Base-by-base conservation (phyloP, 805 yeast species). In the Jamesozyma lodderae region DNA sequence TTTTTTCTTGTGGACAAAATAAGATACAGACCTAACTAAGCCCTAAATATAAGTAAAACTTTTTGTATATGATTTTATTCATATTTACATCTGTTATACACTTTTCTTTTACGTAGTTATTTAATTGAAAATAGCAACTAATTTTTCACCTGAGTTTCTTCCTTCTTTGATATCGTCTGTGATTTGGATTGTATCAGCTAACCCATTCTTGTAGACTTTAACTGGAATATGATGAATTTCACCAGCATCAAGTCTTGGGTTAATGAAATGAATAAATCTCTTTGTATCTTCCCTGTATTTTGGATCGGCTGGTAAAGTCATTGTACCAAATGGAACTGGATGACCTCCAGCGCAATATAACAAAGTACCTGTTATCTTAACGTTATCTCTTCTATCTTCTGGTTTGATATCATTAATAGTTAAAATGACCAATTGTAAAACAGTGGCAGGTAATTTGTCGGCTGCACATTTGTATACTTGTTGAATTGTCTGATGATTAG, bases 341-440 rank as follows among this genome's bases (percentile, higher is more conserved):
- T 53, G 51, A 40, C 73, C 73, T 16, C 46, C 45, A 10, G 62
- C 65, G 13, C 57, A 36, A 41, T 70, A 70, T 11, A 66, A 64
- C 19, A 70, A 40, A 2, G 73, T 62, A 13, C 52, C 47, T 4
- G 49, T 57, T 30, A 62, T 48, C 6, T 35, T 45, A 20, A 67
- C 69, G 35, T 63, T 59, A 2, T 56, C 53, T 35, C 53, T 49
- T 48, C 66, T 63, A 31, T 53, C 52, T 7, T 49, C 45, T 20
- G 55, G 60, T 6, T 51, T 44, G 18, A 63, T 44, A 38, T 54
- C 51, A 16, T 48, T 41, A 16, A 48, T 51, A 27, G 49, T 45
- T 33, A 46, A 42, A 17, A 37, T 38, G 30, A 59, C 50, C 37
- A 69, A 52, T 38, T 62, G 64, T 31, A 69, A 63, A 3, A 68